Evolutionary conservation across 177 flowering plant genomes (phyloP), one percentile per base, ranked within the genome.

Genomic region (Vitis hybrid): DNA sequence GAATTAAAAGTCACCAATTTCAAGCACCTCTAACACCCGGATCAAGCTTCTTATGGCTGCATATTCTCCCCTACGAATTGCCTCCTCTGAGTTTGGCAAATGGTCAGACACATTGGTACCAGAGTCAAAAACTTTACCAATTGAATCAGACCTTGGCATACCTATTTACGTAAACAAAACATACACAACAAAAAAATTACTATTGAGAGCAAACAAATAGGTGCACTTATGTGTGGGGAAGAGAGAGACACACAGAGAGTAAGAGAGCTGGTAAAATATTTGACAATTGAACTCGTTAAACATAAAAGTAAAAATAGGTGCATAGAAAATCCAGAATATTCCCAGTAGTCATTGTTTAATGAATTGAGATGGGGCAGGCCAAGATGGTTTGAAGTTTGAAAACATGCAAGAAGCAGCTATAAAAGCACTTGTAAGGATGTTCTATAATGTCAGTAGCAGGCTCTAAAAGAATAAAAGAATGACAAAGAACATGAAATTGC

Each of bases 61-160:
- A 87, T 89, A 94, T 80, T 94, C 98, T 69, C 98, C 97, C 77
- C 92, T 88, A 48, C 91, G 97, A 63, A 92, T 81, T 72, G 97
- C 94, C 76, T 92, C 97, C 82, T 94, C 97, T 60, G 97, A 82
- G 74, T 84, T 89, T 56, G 93, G 93, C 52, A 91, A 67, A 76
- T 83, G 80, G 63, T 88, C 93, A 60, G 80, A 66, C 23, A 83
- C 75, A 76, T 75, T 77, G 18, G 85, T 75, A 68, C 84, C 83
- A 64, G 77, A 62, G 65, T 89, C 90, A 75, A 80, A 84, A 72
- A 94, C 83, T 83, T 80, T 88, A 30, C 98, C 98, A 56, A 88
- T 78, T 56, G 97, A 91, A 76, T 84, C 80, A 65, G 84, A 87
- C 79, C 95, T 89, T 51, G 88, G 88, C 67, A 94, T 87, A 71